phyloP scores from a whole-genome alignment of 2,329 filamentous ascomycete species.

The Lachnellula occidentalis region DNA sequence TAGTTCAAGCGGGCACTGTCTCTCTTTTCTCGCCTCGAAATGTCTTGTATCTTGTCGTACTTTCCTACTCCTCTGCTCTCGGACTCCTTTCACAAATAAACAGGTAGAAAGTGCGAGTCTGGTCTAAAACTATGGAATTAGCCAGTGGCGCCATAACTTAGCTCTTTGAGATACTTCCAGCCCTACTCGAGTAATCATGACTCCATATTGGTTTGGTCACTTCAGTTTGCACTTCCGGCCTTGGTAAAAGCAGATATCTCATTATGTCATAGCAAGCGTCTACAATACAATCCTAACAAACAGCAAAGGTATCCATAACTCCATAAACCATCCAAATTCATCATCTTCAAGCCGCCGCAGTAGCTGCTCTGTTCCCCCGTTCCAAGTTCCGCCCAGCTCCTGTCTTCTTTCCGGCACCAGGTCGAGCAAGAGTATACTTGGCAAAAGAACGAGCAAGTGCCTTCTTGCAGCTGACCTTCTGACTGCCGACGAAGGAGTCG shows the following conservation, averaged over 20 bases:
- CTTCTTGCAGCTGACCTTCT: constrained; percentile 98
- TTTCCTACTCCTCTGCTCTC: too few relatives aligned
- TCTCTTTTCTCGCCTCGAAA: too few relatives aligned
- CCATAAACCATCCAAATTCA: constrained; percentile 6
- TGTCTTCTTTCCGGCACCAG: constrained; percentile 26
- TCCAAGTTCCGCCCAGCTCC: constrained; percentile 22
- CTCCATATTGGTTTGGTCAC: not conserved
- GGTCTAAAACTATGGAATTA: too few relatives aligned
- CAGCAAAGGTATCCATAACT: constrained; percentile 20
- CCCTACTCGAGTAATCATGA: too few relatives aligned
- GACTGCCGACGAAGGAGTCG: constrained; percentile 90
- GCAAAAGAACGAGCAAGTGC: constrained; percentile 89
- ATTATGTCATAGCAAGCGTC: constrained; percentile 21
- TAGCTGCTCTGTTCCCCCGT: constrained; percentile 17
- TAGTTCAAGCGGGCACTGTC: too few relatives aligned
- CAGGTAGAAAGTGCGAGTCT: too few relatives aligned
- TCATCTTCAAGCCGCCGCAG: constrained; percentile 22
- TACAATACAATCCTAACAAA: constrained; percentile 13
- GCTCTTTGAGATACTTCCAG: too few relatives aligned
- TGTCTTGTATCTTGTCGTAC: too few relatives aligned
- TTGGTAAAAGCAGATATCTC: constrained; percentile 4
- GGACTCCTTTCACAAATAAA: not conserved
- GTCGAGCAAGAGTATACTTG: constrained; percentile 67
- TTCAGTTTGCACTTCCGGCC: not conserved
- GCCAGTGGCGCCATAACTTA: too few relatives aligned